Evolutionary conservation across 768 basidiomycete genomes (phyloP).

Genomic region (Rhodocollybia butyracea): DNA sequence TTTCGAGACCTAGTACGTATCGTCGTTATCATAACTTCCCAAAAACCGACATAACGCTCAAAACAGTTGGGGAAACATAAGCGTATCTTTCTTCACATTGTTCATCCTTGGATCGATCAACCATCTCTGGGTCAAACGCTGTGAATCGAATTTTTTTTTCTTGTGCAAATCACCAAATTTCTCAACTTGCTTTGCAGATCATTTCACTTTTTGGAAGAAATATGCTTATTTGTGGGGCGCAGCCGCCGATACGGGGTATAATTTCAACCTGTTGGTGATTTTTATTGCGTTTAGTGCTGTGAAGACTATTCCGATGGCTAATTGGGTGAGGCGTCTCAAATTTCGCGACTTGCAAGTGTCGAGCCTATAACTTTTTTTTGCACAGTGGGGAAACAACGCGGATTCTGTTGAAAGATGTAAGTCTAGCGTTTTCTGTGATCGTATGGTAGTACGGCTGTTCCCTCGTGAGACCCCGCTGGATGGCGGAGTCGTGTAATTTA

Average conservation of each 20-base stretch:
- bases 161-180: background rate
- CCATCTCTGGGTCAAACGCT: slow-evolving; percentile 21
- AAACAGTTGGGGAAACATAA: slow-evolving; percentile 19
- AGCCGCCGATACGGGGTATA: slow-evolving; percentile 23
- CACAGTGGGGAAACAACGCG: slow-evolving; percentile 21
- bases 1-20: slow-evolving; percentile 15
- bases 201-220: slow-evolving; percentile 22
- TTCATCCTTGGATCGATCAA: slow-evolving; percentile 21
- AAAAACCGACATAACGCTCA: background rate
- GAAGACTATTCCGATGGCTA: slow-evolving; percentile 17
- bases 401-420: slow-evolving; percentile 22
- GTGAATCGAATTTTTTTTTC: slow-evolving; percentile 7
- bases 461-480: too few relatives aligned
- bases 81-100: slow-evolving; percentile 15
- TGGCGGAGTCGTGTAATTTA: too few relatives aligned
- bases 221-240: slow-evolving; percentile 21
- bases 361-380: background rate
- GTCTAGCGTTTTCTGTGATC: background rate
- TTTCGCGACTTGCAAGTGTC: too few relatives aligned
- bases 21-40: background rate
- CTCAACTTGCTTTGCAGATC: background rate
- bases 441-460: background rate
- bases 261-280: slow-evolving; percentile 22
- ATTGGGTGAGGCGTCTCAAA: slow-evolving; percentile 14
- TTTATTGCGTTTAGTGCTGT: slow-evolving; percentile 23